phyloP scores from a whole-genome alignment of 805 yeast genomes.

The Candida railenensis region DNA sequence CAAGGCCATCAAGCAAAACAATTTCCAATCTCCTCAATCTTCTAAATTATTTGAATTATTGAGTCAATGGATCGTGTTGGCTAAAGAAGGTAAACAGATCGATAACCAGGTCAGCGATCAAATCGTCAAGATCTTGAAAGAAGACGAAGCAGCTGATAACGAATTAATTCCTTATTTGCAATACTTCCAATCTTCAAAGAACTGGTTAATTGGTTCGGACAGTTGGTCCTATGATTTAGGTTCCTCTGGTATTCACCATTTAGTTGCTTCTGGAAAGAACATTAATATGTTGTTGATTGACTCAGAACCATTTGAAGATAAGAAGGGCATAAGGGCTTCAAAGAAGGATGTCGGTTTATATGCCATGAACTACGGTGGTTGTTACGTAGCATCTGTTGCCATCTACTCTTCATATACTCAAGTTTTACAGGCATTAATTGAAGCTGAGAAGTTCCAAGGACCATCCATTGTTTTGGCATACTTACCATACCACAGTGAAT shows the following conservation, averaged over 20 bases:
- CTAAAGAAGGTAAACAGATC: conserved; percentile 35
- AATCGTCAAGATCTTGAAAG: conserved; percentile 39
- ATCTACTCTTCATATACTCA: conserved; percentile 93
- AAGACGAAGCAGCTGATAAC: conserved; percentile 38
- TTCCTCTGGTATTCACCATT: conserved; percentile 84
- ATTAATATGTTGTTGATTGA: conserved; percentile 85
- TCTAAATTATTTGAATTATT: conserved; percentile 53
- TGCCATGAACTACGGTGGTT: conserved; percentile 89
- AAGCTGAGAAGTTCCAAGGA: conserved; percentile 86
- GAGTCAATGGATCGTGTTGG: conserved; percentile 67
- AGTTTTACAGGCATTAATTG: conserved; percentile 80
- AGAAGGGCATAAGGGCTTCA: conserved; percentile 49
- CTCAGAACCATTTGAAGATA: conserved; percentile 64
- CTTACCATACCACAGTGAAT: conserved; percentile 69
- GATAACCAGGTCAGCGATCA: conserved; percentile 23
- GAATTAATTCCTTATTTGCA: conserved; percentile 47
- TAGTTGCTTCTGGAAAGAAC: conserved; percentile 71
- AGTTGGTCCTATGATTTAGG: conserved; percentile 95
- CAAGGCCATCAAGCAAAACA: conserved; percentile 44
- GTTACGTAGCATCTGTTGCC: conserved; percentile 93
- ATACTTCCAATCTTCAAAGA: conserved; percentile 47
- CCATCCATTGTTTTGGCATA: conserved; percentile 92
- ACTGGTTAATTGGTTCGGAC: conserved; percentile 92
- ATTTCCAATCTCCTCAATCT: conserved; percentile 43
- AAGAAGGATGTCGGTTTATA: conserved; percentile 92